Percentiles rank a stretch among this genome's conserved stretches.
Conservation (phyloP, 495 filamentous ascomycete species). For the Choiromyces venosus region DNA sequence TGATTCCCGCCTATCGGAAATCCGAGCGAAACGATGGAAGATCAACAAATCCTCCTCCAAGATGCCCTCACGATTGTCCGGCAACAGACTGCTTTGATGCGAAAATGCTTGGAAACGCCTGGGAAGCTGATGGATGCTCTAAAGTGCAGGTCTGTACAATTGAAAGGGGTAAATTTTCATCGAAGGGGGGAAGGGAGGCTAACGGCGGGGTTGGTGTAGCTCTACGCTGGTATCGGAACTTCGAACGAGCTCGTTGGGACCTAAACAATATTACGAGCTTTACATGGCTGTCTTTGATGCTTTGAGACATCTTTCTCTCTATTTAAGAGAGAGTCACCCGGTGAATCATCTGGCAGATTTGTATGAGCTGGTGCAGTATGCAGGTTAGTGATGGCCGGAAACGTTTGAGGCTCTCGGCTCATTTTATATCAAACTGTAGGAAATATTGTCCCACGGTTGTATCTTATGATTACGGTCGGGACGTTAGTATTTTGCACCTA, state of each 20-base stretch:
- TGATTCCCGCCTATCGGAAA: neutral
- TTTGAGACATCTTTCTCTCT: slow-evolving; percentile 89
- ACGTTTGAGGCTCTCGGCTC: neutral
- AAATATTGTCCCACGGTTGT: slow-evolving; percentile 92
- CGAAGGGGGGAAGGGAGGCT: neutral
- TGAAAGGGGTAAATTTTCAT: slow-evolving; percentile 9
- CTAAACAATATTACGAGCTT: slow-evolving; percentile 98
- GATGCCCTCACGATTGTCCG: slow-evolving; percentile 94
- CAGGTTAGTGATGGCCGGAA: slow-evolving; percentile 50
- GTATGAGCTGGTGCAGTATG: slow-evolving; percentile 98
- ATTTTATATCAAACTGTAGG: slow-evolving; percentile 21
- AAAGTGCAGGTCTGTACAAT: slow-evolving; percentile 80
- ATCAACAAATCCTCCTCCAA: slow-evolving; percentile 60
- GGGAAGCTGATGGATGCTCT: slow-evolving; percentile 99
- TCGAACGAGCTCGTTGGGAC: slow-evolving; percentile 87
- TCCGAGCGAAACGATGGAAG: slow-evolving; percentile 20
- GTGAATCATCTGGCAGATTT: slow-evolving; percentile 96
- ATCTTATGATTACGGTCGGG: slow-evolving; percentile 97
- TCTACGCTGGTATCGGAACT: slow-evolving; percentile 96
- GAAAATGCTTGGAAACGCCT: slow-evolving; percentile 92
- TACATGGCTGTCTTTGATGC: slow-evolving; percentile 99
- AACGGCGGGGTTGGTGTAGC: slow-evolving; percentile 48
- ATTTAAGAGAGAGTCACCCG: slow-evolving; percentile 93
- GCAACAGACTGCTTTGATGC: slow-evolving; percentile 93
- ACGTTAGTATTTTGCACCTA: slow-evolving; percentile 49